Conservation (phyloP, 73 alveolate species). For the Paramecium caudatum region DNA sequence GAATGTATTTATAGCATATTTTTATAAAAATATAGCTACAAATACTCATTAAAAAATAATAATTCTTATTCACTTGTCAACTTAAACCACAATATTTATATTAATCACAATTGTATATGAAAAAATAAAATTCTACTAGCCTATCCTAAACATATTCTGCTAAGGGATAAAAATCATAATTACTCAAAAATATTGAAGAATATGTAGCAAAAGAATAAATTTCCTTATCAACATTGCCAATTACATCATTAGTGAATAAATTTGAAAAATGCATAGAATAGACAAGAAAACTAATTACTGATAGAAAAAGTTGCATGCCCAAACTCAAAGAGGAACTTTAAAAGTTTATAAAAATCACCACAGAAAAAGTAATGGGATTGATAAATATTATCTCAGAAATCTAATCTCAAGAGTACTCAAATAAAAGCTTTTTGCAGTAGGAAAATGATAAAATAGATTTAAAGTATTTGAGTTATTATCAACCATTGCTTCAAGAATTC, state of each 20-base stretch:
- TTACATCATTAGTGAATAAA: neutral
- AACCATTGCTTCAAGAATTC: neutral
- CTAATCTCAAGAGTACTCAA: neutral
- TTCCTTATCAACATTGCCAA: neutral
- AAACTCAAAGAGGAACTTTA: neutral
- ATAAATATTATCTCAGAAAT: neutral
- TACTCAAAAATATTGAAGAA: neutral
- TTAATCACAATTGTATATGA: no score
- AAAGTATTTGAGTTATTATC: neutral
- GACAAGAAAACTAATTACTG: neutral
- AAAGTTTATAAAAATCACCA: neutral
- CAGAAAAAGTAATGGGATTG: neutral
- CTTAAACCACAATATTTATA: no score
- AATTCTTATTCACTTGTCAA: no score
- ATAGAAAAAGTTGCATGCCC: neutral
- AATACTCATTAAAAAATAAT: no score
- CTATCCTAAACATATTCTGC: no score
- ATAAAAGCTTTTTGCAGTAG: neutral
- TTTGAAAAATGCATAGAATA: neutral
- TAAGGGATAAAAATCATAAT: neutral
- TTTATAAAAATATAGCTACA: no score
- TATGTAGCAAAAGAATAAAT: neutral
- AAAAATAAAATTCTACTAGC: no score
- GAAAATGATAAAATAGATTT: neutral
- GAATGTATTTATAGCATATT: no score